phyloP scores from a whole-genome alignment of 306 rosid species.

The Trichosanthes cucumerina region DNA sequence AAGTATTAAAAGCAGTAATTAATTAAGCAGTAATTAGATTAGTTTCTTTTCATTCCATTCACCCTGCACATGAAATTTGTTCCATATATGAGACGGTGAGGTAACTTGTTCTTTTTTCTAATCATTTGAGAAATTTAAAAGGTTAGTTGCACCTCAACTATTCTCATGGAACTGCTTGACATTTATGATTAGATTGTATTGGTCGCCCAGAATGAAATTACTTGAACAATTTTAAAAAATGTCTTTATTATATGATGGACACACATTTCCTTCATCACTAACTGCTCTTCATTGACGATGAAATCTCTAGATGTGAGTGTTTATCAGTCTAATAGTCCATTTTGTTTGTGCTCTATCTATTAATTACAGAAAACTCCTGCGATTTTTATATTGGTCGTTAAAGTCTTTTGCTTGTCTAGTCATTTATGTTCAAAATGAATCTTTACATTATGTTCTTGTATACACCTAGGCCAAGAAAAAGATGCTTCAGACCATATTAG shows the following conservation, averaged over 20 bases:
- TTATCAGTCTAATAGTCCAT: neutral
- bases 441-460: neutral
- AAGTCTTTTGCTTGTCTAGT: conserved; percentile 4
- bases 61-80: too few relatives aligned
- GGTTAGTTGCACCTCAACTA: too few relatives aligned
- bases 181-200: too few relatives aligned
- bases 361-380: neutral
- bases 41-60: too few relatives aligned
- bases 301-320: neutral
- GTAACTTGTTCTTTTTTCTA: too few relatives aligned
- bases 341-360: neutral
- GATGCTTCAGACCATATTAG: conserved; percentile 43
- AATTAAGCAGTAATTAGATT: too few relatives aligned
- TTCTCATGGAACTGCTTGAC: too few relatives aligned
- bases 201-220: neutral
- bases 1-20: too few relatives aligned
- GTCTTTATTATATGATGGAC: neutral
- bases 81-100: too few relatives aligned
- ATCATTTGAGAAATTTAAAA: too few relatives aligned
- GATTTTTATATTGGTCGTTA: neutral
- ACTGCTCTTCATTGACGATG: neutral
- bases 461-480: conserved; percentile 43
- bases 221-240: neutral
- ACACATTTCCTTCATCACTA: neutral
- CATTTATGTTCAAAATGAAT: neutral